These are phyloP conservation scores for Hypomontagnella monticulosa DNA, from an alignment of 495 filamentous ascomycete species.

Conservation along the genomic window DNA sequence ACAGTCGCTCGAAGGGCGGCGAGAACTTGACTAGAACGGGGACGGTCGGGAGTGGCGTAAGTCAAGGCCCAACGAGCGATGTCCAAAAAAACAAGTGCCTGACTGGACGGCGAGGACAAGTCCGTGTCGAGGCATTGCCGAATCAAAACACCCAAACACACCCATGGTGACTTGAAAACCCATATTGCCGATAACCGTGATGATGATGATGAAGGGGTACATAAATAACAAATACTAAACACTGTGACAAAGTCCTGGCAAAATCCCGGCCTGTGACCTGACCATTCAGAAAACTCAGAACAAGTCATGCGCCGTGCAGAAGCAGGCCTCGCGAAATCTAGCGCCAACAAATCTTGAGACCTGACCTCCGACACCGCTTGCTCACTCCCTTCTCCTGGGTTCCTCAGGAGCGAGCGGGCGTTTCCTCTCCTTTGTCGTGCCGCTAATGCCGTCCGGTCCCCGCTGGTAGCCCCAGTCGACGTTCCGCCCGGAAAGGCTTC, in stretches of 20 bases:
- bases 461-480: no score
- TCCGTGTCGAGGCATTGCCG: slow-evolving; percentile 34
- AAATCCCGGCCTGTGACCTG: slow-evolving; percentile 28
- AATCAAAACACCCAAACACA: no score
- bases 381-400: slow-evolving; percentile 32
- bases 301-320: slow-evolving; percentile 15
- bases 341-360: slow-evolving; percentile 2
- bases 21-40: slow-evolving; percentile 1
- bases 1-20: not conserved
- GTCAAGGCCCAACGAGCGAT: slow-evolving; percentile 16
- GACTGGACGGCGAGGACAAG: slow-evolving; percentile 22
- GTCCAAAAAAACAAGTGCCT: not conserved
- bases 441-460: no score
- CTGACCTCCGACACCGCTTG: slow-evolving; percentile 19
- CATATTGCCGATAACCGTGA: no score
- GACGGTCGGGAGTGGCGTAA: not conserved
- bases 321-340: not conserved
- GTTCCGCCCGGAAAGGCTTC: no score
- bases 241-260: slow-evolving; percentile 19
- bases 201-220: no score
- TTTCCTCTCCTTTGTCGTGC: no score
- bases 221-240: not conserved
- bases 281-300: slow-evolving; percentile 32
- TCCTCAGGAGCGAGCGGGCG: slow-evolving; percentile 20
- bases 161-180: no score